Base-by-base conservation (phyloP, 2,329 filamentous ascomycete species). In the Fusarium sp. region DNA sequence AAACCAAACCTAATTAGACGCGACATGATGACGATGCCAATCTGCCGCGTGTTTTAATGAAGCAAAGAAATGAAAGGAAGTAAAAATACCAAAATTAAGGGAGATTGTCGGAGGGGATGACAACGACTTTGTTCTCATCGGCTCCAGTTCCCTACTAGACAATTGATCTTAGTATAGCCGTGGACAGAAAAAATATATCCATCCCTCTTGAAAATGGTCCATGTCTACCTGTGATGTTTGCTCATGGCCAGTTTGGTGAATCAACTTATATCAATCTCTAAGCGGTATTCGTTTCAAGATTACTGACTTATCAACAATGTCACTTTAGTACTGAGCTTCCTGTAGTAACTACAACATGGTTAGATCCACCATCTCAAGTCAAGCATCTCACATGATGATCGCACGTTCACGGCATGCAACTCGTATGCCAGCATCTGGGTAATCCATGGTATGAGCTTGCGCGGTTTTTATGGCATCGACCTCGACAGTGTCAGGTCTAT, bases 91-190 rank as follows among this genome's bases (percentile, higher is more conserved):
- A 74, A 75, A 73, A 66, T 54, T 52, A 65, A 54, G 72, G 72
- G 74, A 72, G 70, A 72, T 72, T 74, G 62, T 70, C 55, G 52
- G 70, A 75, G 68, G 74, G 72, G 74, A 65, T 75, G 72, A 74
- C 39, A 70, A 70, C 65, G 59, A 61, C 62, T 36, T 69, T 72
- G 69, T 72, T 67, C 56, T 57, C 53, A 70, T 70, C 59, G 67
- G 74, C 64, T 61, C 70, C 58, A 72, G 65, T 68, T 65, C 70
- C 70, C 50, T 67, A 62, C 68, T 70, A 66, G 67, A 67, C 66
- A 71, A 52, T 68, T 71, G 65, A 67, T 63, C 67, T 68, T 75
- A 75, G 74, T 72, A 69, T 72, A 76, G 74, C 70, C 70, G 54
- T 68, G 74, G 74, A 74, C 55, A 71, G 58, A 60, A 75, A 70